Conservation (phyloP, 2,329 filamentous ascomycete species). For the Aureobasidium lini region DNA sequence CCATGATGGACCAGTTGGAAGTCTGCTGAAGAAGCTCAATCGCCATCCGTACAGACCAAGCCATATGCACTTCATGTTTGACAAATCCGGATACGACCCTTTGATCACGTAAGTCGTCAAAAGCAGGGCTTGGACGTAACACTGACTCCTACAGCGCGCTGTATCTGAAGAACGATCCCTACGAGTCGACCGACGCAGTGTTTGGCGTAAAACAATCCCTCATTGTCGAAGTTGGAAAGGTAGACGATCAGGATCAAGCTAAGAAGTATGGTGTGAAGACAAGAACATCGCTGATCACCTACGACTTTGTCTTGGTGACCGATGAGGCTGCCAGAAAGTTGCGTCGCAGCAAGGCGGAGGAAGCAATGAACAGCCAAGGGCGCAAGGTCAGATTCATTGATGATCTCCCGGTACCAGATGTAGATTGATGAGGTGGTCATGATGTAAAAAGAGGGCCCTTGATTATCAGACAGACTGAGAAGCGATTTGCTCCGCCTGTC, state of each 20-base stretch:
- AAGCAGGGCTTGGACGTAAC: neutral
- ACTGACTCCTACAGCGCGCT: neutral
- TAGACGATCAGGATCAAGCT: neutral
- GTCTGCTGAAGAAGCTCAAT: neutral
- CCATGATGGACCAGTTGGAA: conserved; percentile 1
- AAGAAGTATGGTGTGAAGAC: neutral
- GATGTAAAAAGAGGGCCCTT: neutral
- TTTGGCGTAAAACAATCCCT: conserved; percentile 6
- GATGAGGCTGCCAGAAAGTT: neutral
- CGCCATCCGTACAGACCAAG: conserved; percentile 9
- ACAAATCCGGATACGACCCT: conserved; percentile 19
- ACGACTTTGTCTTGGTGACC: neutral
- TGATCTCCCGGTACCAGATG: neutral
- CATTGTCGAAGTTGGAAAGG: neutral
- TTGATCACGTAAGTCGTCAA: conserved; percentile 3
- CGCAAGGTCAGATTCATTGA: neutral
- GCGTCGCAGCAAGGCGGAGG: neutral
- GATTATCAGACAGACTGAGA: too few relatives aligned
- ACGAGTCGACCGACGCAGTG: neutral
- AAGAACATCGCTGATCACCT: neutral
- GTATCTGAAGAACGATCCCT: neutral
- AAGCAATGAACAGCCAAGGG: neutral
- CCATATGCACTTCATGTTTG: conserved; percentile 20
- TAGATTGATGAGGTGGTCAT: neutral
- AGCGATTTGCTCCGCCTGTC: neutral